Evolutionary conservation across 176 grass and related monocot species (phyloP).

Genomic region (Oryza punctata): DNA sequence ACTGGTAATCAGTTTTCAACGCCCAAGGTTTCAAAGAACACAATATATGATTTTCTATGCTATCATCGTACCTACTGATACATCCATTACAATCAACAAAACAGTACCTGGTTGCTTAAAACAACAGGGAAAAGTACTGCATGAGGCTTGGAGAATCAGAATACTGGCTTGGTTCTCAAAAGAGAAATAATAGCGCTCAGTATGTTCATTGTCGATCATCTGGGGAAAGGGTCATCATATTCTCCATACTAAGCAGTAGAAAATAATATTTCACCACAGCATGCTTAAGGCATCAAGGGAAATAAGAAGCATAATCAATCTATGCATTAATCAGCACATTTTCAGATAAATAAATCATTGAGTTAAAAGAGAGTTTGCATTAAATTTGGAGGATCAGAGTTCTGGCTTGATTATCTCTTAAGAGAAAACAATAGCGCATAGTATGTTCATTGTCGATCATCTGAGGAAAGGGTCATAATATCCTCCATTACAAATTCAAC

Average conservation of each 20-base stretch:
- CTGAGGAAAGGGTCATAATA: constrained; percentile 29
- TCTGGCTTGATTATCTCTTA: constrained; percentile 37
- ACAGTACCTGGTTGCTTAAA: not conserved
- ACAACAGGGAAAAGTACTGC: not conserved
- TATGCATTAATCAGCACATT: not conserved
- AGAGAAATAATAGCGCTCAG: constrained; percentile 49
- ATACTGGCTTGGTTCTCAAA: constrained; percentile 51
- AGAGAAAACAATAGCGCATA: constrained; percentile 21
- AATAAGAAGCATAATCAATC: not conserved
- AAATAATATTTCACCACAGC: not conserved
- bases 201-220: constrained; percentile 59
- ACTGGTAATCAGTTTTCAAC: constrained; percentile 41
- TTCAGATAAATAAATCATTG: not conserved
- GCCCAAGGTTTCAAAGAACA: not conserved
- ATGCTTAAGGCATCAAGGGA: not conserved
- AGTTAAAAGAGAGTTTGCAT: no score
- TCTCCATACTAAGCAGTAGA: not conserved
- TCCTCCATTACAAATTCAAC: not conserved
- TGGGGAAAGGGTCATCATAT: constrained; percentile 61
- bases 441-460: constrained; percentile 28
- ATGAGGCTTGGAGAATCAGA: constrained; percentile 38
- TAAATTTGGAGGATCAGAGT: constrained; percentile 21
- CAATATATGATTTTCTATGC: not conserved
- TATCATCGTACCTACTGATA: not conserved
- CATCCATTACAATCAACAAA: not conserved